These are phyloP conservation scores for Chlorophyllum brunneum DNA, from an alignment of 768 basidiomycete species.

Conservation along the genomic window DNA sequence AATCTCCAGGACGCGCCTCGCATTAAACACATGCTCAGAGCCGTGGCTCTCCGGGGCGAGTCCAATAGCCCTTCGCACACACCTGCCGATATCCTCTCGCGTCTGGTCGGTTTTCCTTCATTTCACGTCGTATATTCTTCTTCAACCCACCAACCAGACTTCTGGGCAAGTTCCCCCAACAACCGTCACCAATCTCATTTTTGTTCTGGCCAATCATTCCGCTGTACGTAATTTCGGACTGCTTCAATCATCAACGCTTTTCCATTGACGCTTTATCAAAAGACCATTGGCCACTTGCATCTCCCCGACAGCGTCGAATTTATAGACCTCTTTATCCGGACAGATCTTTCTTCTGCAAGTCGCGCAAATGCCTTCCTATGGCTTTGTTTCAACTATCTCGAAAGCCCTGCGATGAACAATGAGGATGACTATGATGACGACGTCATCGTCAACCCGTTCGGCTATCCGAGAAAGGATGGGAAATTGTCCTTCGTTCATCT, in stretches of 20 bases:
- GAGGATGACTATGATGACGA: constrained; percentile 38
- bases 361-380: constrained; percentile 82
- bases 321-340: constrained; percentile 76
- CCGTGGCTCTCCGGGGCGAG: constrained; percentile 45
- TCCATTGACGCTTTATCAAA: background rate
- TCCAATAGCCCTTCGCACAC: constrained; percentile 45
- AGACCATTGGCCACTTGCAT: constrained; percentile 60
- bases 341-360: constrained; percentile 64
- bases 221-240: constrained; percentile 27
- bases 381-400: constrained; percentile 79
- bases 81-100: constrained; percentile 52
- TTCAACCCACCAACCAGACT: constrained; percentile 28
- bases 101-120: constrained; percentile 38
- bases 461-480: constrained; percentile 38
- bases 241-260: background rate
- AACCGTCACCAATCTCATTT: constrained; percentile 66
- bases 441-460: constrained; percentile 52
- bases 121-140: constrained; percentile 9
- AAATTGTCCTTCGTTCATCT: constrained; percentile 36
- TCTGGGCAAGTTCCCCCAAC: constrained; percentile 58
- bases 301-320: constrained; percentile 74
- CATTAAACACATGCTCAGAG: constrained; percentile 72
- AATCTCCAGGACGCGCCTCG: constrained; percentile 78
- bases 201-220: constrained; percentile 63
- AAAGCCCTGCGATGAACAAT: constrained; percentile 30